Percentiles rank a stretch among this genome's conserved stretches.
These are phyloP conservation scores for Lenwebbia sp. DNA, from an alignment of 345 rosid species.

Conservation along the genomic window DNA sequence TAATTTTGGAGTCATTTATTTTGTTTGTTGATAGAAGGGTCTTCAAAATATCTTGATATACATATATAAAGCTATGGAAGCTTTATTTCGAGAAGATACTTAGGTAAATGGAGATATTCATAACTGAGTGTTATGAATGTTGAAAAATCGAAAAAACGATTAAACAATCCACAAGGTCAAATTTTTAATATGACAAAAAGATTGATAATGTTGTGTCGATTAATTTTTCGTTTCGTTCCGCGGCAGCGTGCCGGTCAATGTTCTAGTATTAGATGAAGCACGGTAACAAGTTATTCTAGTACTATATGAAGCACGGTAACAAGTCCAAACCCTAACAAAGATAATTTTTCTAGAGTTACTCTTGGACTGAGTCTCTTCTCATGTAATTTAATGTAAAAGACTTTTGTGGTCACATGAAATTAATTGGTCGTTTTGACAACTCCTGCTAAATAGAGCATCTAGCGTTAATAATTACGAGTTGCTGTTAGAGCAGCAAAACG, in stretches of 20 bases:
- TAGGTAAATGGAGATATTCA: not conserved
- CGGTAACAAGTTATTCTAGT: not conserved
- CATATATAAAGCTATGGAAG: not conserved
- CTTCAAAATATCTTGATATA: not conserved
- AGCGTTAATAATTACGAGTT: not conserved
- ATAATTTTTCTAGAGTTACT: not conserved
- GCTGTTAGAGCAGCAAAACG: not conserved
- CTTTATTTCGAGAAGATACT: not conserved
- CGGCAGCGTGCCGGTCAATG: rapidly evolving
- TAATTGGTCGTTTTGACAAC: not conserved
- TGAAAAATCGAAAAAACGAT: not conserved
- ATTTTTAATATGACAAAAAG: not conserved
- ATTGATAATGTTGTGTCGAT: not conserved
- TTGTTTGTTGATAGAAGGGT: not conserved
- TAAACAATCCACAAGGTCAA: not conserved
- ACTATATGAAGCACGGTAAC: not conserved
- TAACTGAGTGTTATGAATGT: rapidly evolving
- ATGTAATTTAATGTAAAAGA: not conserved
- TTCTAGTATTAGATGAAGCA: not conserved
- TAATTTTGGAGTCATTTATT: not conserved
- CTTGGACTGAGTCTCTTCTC: not conserved
- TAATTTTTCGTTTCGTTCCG: rapidly evolving
- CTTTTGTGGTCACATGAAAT: not conserved
- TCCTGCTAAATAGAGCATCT: not conserved
- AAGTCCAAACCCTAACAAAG: not conserved